Evolutionary conservation across 768 basidiomycete species (phyloP), one percentile per base, ranked within the genome.

Genomic region (Auriscalpium orientale): DNA sequence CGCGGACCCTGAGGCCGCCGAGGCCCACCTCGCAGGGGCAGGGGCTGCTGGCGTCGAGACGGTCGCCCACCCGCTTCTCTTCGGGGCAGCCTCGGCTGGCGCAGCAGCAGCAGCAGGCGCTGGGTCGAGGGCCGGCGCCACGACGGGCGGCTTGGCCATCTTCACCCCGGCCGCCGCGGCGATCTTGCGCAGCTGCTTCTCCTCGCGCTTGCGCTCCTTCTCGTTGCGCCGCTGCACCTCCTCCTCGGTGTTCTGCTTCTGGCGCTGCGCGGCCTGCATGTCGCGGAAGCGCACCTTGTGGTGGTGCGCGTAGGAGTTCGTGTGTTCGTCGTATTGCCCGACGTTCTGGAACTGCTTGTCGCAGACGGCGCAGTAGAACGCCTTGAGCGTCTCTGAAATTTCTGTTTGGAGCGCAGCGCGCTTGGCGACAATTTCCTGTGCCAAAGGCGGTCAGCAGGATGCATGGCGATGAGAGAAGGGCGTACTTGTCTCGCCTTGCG

Each of bases 311-410:
- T 91, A 91, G 8, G 91, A 91, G 64, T 91, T 92, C 53, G 87
- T 89, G 69, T 93, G 91, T 64, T 92, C 91, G 60, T 92, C 91
- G 63, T 89, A 93, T 64, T 91, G 90, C 0, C 88, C 83, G 18
- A 92, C 87, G 49, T 79, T 92, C 67, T 84, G 79, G 72, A 91
- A 92, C 67, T 93, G 91, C 67, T 91, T 91, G 58, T 91, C 89
- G 72, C 91, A 93, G 18, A 91, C 77, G 22, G 76, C 71, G 67
- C 91, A 93, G 66, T 91, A 91, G 70, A 92, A 92, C 9, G 87
- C 77, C 35, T 78, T 77, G 48, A 92, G 76, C 5, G 83, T 83
- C 49, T 76, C 76, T 1, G 79, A 80, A 34, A 93, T 81, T 66
- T 92, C 87, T 28, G 75, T 77, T 62, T 82, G 77, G 43, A 91